These are phyloP conservation scores for Colletotrichum liaoningense DNA, from an alignment of 2,329 filamentous ascomycete genomes.

Conservation along the genomic window DNA sequence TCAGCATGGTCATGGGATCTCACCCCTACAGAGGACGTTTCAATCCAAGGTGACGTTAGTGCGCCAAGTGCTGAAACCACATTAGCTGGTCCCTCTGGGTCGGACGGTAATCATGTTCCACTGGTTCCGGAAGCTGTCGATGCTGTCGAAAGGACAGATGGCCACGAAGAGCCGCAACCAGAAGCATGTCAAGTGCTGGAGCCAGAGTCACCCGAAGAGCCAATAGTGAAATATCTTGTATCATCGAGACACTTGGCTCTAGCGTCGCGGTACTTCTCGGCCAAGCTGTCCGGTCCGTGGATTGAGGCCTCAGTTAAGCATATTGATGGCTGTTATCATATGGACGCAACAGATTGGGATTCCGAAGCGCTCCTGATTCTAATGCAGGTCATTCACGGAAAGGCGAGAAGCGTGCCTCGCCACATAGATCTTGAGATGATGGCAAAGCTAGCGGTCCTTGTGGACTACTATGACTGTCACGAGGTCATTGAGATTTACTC, in stretches of 20 bases:
- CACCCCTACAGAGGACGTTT: too few relatives aligned
- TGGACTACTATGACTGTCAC: slow-evolving; percentile 46
- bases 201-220: too few relatives aligned
- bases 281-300: slow-evolving; percentile 27
- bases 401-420: slow-evolving; percentile 38
- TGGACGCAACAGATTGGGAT: slow-evolving; percentile 42
- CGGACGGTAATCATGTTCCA: too few relatives aligned
- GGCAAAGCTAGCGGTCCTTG: slow-evolving; percentile 42
- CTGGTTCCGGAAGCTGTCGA: too few relatives aligned
- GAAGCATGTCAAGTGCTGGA: too few relatives aligned
- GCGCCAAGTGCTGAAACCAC: too few relatives aligned
- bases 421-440: slow-evolving; percentile 39
- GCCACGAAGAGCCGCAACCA: too few relatives aligned
- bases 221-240: background rate
- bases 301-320: slow-evolving; percentile 16
- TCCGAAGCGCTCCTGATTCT: slow-evolving; percentile 42
- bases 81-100: too few relatives aligned
- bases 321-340: background rate
- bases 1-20: too few relatives aligned
- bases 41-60: too few relatives aligned
- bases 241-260: slow-evolving; percentile 37
- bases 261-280: slow-evolving; percentile 34
- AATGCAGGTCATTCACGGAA: slow-evolving; percentile 44
- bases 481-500: slow-evolving; percentile 38
- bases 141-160: too few relatives aligned